phyloP scores from a whole-genome alignment of 768 basidiomycete genomes.

The Russula sp. region DNA sequence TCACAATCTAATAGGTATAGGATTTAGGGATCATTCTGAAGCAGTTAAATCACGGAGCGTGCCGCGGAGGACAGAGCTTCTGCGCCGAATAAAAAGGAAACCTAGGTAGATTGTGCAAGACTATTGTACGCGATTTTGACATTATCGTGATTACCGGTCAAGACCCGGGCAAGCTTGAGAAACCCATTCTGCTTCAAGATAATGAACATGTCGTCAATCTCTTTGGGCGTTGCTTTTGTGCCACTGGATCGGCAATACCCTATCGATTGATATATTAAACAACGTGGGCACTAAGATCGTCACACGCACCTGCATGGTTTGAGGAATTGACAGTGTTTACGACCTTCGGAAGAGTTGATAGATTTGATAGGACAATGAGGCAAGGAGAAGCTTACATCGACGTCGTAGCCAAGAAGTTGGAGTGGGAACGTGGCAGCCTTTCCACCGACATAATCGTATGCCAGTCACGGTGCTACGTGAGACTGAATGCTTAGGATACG shows the following conservation, averaged over 20 bases:
- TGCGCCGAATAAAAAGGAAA: slow-evolving; percentile 72
- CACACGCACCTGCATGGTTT: slow-evolving; percentile 75
- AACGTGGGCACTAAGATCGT: background rate
- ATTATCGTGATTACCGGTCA: slow-evolving; percentile 55
- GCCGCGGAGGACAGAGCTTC: slow-evolving; percentile 67
- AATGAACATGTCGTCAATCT: slow-evolving; percentile 71
- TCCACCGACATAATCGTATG: slow-evolving; percentile 89
- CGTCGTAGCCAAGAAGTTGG: slow-evolving; percentile 89
- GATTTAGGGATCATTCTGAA: slow-evolving; percentile 48
- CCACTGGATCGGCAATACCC: slow-evolving; percentile 84
- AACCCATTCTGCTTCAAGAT: slow-evolving; percentile 73
- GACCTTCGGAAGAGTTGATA: slow-evolving; percentile 39
- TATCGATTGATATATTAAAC: slow-evolving; percentile 30
- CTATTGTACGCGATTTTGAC: background rate
- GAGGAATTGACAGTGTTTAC: slow-evolving; percentile 93
- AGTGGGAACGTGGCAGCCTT: slow-evolving; percentile 74
- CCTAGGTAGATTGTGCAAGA: slow-evolving; percentile 39
- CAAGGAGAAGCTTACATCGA: slow-evolving; percentile 60
- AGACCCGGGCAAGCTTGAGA: slow-evolving; percentile 59
- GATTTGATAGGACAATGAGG: background rate
- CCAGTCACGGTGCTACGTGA: slow-evolving; percentile 88
- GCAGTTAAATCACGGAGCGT: slow-evolving; percentile 55
- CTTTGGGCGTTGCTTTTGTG: slow-evolving; percentile 66
- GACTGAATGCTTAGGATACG: slow-evolving; percentile 88
- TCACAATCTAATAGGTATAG: slow-evolving; percentile 90